Percentiles rank a stretch among this genome's conserved stretches.
These are phyloP conservation scores for Xylaria acuta DNA, from an alignment of 495 filamentous ascomycete genomes.

Conservation along the genomic window DNA sequence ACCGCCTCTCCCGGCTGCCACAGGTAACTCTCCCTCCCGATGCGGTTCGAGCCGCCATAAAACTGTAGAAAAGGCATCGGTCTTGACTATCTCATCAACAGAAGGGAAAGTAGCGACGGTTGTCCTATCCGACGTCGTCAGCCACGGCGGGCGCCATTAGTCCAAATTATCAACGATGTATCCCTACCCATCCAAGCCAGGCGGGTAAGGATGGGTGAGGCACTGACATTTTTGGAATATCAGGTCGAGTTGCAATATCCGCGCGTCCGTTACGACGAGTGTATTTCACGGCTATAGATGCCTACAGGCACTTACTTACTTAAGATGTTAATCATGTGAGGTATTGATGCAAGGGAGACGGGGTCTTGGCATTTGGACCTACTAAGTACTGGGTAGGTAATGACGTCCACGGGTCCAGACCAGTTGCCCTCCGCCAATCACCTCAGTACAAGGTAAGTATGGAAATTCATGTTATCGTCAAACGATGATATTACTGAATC, in stretches of 20 bases:
- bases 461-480: not conserved
- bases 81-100: conserved; percentile 46
- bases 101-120: conserved; percentile 39
- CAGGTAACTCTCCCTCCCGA: conserved; percentile 61
- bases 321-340: too few relatives aligned
- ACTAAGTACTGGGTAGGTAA: not conserved
- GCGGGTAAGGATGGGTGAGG: not conserved
- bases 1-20: conserved; percentile 69
- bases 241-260: not conserved
- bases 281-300: not conserved
- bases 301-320: too few relatives aligned
- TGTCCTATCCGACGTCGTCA: conserved; percentile 10
- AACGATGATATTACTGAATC: not conserved
- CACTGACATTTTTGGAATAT: conserved; percentile 12
- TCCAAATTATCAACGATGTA: not conserved
- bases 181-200: not conserved
- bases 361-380: not conserved
- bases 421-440: too few relatives aligned
- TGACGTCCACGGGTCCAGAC: too few relatives aligned
- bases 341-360: not conserved
- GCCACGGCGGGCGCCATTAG: not conserved
- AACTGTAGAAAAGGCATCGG: conserved; percentile 54
- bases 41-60: conserved; percentile 70
- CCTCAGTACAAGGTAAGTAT: too few relatives aligned
- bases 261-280: not conserved